phyloP scores from a whole-genome alignment of 2,329 filamentous ascomycete species.

The Aspergillus sp. region DNA sequence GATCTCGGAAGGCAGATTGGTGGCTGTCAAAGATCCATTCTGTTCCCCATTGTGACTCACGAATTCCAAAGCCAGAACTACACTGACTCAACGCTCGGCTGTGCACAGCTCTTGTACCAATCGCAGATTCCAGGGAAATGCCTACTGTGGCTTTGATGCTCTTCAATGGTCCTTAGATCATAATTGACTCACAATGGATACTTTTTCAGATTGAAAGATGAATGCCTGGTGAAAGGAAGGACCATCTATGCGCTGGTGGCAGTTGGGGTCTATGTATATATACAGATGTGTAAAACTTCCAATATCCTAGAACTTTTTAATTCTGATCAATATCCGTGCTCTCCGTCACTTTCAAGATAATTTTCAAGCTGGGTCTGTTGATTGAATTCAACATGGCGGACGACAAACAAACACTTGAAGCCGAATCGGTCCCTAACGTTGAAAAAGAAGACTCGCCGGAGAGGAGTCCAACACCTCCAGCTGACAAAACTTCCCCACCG shows the following conservation, averaged over 20 bases:
- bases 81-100: constrained; percentile 1
- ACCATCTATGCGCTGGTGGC: background rate
- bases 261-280: background rate
- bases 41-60: background rate
- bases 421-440: background rate
- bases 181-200: background rate
- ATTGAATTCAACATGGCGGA: background rate
- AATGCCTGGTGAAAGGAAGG: background rate
- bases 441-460: background rate
- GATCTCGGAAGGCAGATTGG: background rate
- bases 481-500: background rate
- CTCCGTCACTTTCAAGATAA: background rate
- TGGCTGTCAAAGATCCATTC: background rate
- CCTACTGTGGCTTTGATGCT: background rate
- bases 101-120: background rate
- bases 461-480: background rate
- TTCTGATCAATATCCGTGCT: background rate
- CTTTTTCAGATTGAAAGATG: background rate
- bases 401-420: background rate
- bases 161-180: background rate
- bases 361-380: background rate
- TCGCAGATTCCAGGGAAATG: background rate
- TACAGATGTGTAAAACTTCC: background rate
- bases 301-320: background rate
- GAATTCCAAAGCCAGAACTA: background rate